Evolutionary conservation across 2,329 filamentous ascomycete species (phyloP), one percentile per base, ranked within the genome.

Genomic region (Lachnellula occidentalis): DNA sequence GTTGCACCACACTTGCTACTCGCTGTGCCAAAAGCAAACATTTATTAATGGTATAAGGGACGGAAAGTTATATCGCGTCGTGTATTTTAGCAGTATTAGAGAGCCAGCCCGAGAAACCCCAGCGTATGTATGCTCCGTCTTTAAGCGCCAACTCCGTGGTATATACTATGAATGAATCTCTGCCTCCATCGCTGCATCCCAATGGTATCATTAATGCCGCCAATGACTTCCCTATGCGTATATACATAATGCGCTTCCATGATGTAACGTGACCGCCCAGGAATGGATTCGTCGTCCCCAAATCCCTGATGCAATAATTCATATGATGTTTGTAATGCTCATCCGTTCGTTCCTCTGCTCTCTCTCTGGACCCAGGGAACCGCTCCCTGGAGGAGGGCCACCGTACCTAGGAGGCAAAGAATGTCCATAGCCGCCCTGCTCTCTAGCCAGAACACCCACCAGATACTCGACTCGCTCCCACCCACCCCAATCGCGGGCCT

Each of bases 401-500:
- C 49, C 52, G 34, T 51, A 54, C 34, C 55, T 53, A n/a, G 54
- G 42, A 15, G 58, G 57, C 11, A 51, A 22, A 43, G 52, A 52
- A 24, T 59, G 53, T 17, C 49, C 50, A 47, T 57, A 60, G 4
- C 55, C 60, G 15, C 58, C 57, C 31, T 56, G 56, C 34, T 67
- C 65, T 31, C 64, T 59, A 1, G 76, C 63, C 34, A 90, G 70
- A 41, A 78, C 75, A 17, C 78, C 74, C 4, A 88, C 74, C 21
- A 81, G 76, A 51, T 78, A 76, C 64, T 94, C 86, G 14, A 95
- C 75, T 58, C 81, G 80, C 21, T 83, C 81, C 92, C 92, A 96
- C 2, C 88, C 89, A 50, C 85, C 83, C 89, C 90, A 95, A 46
- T 88, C 85, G 51, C 78, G 75, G 45, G 76, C 74, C 60, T 85